phyloP scores from a whole-genome alignment of 2,329 filamentous ascomycete genomes.

The Botryotinia globosa region DNA sequence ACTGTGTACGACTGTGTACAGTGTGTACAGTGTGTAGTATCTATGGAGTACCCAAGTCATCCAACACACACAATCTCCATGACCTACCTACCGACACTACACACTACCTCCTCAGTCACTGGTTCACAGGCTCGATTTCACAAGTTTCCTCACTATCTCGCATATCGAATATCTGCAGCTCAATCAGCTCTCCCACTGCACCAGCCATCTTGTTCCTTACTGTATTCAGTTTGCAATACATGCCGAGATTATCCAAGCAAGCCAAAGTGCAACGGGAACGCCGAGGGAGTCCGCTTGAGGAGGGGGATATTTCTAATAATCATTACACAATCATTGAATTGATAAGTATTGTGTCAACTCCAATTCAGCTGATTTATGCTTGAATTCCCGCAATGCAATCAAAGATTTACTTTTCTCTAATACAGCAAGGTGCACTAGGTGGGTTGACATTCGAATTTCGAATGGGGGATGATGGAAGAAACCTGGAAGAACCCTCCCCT shows the following conservation, averaged over 20 bases:
- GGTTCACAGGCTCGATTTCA: neutral
- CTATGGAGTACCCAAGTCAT: no score
- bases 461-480: neutral
- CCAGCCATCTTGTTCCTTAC: neutral
- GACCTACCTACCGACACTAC: neutral
- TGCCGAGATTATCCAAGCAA: slow-evolving; percentile 5
- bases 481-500: neutral
- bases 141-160: neutral
- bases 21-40: no score
- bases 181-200: neutral
- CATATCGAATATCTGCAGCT: neutral
- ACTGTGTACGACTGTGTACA: no score
- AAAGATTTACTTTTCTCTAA: neutral
- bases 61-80: neutral
- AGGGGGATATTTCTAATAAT: neutral
- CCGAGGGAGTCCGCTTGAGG: neutral
- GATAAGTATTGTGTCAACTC: neutral
- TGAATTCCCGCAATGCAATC: neutral
- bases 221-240: neutral
- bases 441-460: neutral
- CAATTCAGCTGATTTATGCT: neutral
- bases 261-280: slow-evolving; percentile 1
- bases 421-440: neutral
- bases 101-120: no score
- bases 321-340: no score